Evolutionary conservation across 345 rosid genomes (phyloP).

Genomic region (Nasturtium officinale): DNA sequence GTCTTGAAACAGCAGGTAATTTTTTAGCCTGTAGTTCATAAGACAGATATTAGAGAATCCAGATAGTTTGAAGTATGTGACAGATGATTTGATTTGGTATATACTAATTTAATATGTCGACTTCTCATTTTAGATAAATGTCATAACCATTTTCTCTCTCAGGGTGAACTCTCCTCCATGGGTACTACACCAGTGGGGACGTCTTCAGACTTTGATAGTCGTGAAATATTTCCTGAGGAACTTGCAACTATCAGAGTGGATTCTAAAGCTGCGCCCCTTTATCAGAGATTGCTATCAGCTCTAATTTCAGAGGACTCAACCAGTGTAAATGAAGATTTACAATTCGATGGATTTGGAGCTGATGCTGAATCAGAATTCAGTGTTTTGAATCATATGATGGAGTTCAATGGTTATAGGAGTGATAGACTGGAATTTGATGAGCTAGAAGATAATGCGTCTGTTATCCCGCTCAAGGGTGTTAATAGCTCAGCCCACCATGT

Average conservation of each 20-base stretch:
- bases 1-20: slow-evolving; percentile 75
- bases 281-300: slow-evolving; percentile 81
- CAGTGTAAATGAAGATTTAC: slow-evolving; percentile 49
- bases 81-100: slow-evolving; percentile 14
- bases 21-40: slow-evolving; percentile 19
- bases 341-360: slow-evolving; percentile 56
- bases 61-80: slow-evolving; percentile 25
- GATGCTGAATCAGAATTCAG: slow-evolving; percentile 66
- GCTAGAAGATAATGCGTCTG: slow-evolving; percentile 51
- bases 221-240: slow-evolving; percentile 46
- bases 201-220: slow-evolving; percentile 35
- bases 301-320: slow-evolving; percentile 75
- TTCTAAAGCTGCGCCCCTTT: slow-evolving; percentile 57
- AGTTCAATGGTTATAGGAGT: slow-evolving; percentile 61
- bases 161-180: slow-evolving; percentile 41
- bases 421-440: slow-evolving; percentile 57
- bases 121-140: slow-evolving; percentile 21
- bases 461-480: slow-evolving; percentile 45
- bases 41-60: slow-evolving; percentile 12
- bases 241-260: slow-evolving; percentile 45
- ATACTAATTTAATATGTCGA: slow-evolving; percentile 8
- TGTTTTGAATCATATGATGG: slow-evolving; percentile 53
- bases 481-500: slow-evolving; percentile 47
- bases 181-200: slow-evolving; percentile 26
- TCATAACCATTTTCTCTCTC: slow-evolving; percentile 27